Evolutionary conservation across 2,329 filamentous ascomycete genomes (phyloP).

Genomic region (Pezicula radicicola): DNA sequence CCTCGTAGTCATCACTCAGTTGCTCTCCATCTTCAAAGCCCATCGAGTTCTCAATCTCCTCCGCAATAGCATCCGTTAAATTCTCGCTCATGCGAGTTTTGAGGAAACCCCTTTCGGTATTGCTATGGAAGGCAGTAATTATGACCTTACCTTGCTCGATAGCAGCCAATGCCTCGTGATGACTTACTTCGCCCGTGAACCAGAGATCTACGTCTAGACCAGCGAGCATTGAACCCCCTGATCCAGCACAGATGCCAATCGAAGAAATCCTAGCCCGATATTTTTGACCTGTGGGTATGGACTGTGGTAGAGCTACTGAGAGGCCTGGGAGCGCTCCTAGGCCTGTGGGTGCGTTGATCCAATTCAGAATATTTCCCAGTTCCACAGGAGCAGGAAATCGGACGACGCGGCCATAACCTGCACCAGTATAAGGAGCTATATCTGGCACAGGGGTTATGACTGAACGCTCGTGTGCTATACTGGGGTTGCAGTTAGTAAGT

Average conservation of each 20-base stretch:
- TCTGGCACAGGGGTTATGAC: conserved; percentile 24
- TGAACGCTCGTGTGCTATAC: conserved; percentile 8
- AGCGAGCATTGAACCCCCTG: conserved; percentile 74
- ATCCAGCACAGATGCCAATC: conserved; percentile 87
- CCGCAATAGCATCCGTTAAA: conserved; percentile 56
- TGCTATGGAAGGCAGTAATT: conserved; percentile 86
- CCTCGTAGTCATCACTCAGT: conserved; percentile 30
- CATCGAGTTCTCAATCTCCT: conserved; percentile 44
- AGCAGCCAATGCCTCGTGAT: conserved; percentile 86
- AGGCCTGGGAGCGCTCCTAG: conserved; percentile 16
- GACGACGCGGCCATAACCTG: conserved; percentile 31
- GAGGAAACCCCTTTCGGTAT: conserved; percentile 85
- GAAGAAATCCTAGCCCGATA: conserved; percentile 49
- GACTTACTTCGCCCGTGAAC: conserved; percentile 89
- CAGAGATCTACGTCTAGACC: conserved; percentile 71
- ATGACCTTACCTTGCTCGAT: conserved; percentile 82
- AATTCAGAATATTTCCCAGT: conserved; percentile 18
- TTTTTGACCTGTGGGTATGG: conserved; percentile 10
- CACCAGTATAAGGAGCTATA: conserved; percentile 18
- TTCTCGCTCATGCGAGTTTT: conserved; percentile 65
- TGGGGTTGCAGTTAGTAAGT: not conserved
- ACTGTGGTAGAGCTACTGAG: conserved; percentile 27
- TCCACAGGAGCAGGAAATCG: conserved; percentile 19
- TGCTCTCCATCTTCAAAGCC: conserved; percentile 27
- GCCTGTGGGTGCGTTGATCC: conserved; percentile 15